Evolutionary conservation across 352 stramenopile species (phyloP).

Genomic region (Phytophthora kernoviae): DNA sequence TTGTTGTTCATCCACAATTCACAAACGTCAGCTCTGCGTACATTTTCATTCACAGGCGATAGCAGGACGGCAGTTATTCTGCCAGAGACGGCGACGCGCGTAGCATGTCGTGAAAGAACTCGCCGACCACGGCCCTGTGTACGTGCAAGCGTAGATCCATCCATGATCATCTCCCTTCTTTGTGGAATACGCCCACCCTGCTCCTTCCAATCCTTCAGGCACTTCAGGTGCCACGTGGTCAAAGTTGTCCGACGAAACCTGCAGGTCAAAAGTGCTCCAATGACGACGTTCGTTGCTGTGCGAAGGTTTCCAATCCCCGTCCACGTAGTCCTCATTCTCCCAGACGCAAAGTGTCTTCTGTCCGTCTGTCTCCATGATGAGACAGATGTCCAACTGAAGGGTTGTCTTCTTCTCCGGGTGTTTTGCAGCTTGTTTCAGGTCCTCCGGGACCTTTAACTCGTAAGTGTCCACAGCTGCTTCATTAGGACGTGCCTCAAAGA

Average conservation of each 20-base stretch:
- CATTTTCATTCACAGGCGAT: constrained; percentile 45
- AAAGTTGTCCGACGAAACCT: constrained; percentile 66
- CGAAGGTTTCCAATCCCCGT: constrained; percentile 48
- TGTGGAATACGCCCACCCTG: constrained; percentile 71
- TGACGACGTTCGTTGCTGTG: constrained; percentile 58
- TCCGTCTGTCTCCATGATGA: constrained; percentile 48
- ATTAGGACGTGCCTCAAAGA: constrained; percentile 55
- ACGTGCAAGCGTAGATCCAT: constrained; percentile 72
- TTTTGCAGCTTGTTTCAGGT: constrained; percentile 43
- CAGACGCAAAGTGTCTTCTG: constrained; percentile 63
- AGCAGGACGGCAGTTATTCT: constrained; percentile 68
- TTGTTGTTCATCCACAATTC: too few species aligned
- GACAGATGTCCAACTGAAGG: constrained; percentile 41
- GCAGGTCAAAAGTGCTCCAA: constrained; percentile 63
- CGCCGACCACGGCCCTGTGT: constrained; percentile 63
- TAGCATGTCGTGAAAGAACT: constrained; percentile 31
- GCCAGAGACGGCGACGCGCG: constrained; percentile 67
- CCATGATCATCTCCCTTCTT: constrained; percentile 69
- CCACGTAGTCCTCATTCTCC: constrained; percentile 69
- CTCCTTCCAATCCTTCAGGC: constrained; percentile 50
- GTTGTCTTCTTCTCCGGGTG: constrained; percentile 52
- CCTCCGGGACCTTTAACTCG: constrained; percentile 47
- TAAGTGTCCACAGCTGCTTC: constrained; percentile 56
- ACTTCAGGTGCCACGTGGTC: constrained; percentile 66
- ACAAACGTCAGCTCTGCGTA: too few species aligned